Percentiles rank a stretch among this genome's conserved stretches.
These are phyloP conservation scores for Tolypocladium ophioglossoides DNA, from an alignment of 2,329 filamentous ascomycete genomes.

Conservation along the genomic window DNA sequence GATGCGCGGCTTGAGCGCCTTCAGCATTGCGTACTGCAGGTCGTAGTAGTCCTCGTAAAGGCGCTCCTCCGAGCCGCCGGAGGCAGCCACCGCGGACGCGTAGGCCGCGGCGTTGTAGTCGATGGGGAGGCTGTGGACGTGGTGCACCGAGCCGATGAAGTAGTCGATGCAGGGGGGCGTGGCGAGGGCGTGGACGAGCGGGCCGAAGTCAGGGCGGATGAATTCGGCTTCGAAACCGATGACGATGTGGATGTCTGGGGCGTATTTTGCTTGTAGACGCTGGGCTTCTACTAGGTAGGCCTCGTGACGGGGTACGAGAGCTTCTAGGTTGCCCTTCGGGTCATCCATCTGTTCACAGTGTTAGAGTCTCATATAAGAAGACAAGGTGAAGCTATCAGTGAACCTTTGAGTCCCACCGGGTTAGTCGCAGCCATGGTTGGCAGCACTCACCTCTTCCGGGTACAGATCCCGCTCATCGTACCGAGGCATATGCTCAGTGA, in stretches of 20 bases:
- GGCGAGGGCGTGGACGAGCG: constrained; percentile 50
- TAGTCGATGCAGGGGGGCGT: constrained; percentile 62
- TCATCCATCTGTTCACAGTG: constrained; percentile 31
- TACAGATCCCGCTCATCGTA: constrained; percentile 67
- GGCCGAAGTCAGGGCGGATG: constrained; percentile 58
- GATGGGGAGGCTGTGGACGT: constrained; percentile 77
- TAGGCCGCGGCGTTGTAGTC: constrained; percentile 71
- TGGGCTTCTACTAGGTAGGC: constrained; percentile 68
- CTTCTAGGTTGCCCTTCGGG: constrained; percentile 34
- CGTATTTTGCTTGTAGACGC: constrained; percentile 61
- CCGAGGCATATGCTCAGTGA: constrained; percentile 95
- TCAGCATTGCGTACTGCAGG: constrained; percentile 72
- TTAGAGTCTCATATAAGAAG: background rate
- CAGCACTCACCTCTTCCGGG: constrained; percentile 64
- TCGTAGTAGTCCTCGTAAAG: constrained; percentile 84
- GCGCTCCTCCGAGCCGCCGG: constrained; percentile 49
- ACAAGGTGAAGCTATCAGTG: no score
- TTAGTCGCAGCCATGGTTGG: constrained; percentile 6
- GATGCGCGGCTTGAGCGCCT: constrained; percentile 58
- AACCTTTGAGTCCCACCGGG: no score
- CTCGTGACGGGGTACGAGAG: constrained; percentile 46
- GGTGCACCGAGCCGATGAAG: constrained; percentile 89
- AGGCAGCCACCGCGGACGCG: constrained; percentile 28
- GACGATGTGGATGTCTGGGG: constrained; percentile 61
- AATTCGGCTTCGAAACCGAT: constrained; percentile 92